Base-by-base conservation (phyloP, 441 rosid species). In the Dalechampia spathulata region DNA sequence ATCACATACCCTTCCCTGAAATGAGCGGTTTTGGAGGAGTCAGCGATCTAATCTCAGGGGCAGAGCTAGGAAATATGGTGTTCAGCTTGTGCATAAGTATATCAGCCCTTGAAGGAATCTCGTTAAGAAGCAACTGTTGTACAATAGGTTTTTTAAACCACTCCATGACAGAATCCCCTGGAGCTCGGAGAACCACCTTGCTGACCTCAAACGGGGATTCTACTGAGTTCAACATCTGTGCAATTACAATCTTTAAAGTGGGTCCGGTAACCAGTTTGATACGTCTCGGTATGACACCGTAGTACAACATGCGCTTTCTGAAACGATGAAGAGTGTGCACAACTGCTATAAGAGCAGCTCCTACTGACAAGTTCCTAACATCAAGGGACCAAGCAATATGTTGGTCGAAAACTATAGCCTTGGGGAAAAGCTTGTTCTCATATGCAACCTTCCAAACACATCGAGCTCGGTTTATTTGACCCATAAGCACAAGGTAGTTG, bases 331-430 rank as follows among this genome's bases (percentile, higher is more conserved):
- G 87, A 23, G 97, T 92, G 78, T 92, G 99, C 39, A 82, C 92
- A 53, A 89, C 99, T 0, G 99, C 99, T 69, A 92, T 72, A 28
- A 89, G 88, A 30, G 99, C 96, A 17, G 99, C 97, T 72, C 99
- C 99, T 17, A 92, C 94, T 0, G 97, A 92, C 47, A 92, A 67
- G 70, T 86, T 89, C 65, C 99, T 80, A 34, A 92, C 94, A 45
- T 92, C 99, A 13, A 92, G 92, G 15, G 99, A 92, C 97, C 99
- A 92, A 51, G 99, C 99, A 23, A 92, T 89, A 62, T 92, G 97
- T 70, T 92, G 97, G 71, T 92, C 96, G 30, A 86, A 92, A 52
- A 92, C 99, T 15, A 92, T 92, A 49, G 99, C 97, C 66, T 92
- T 92, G 0, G 96, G 99, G 62, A 92, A 92, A 67, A 92, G 94